phyloP scores from a whole-genome alignment of 164 flowering plant species.

The Pachysandra terminalis region DNA sequence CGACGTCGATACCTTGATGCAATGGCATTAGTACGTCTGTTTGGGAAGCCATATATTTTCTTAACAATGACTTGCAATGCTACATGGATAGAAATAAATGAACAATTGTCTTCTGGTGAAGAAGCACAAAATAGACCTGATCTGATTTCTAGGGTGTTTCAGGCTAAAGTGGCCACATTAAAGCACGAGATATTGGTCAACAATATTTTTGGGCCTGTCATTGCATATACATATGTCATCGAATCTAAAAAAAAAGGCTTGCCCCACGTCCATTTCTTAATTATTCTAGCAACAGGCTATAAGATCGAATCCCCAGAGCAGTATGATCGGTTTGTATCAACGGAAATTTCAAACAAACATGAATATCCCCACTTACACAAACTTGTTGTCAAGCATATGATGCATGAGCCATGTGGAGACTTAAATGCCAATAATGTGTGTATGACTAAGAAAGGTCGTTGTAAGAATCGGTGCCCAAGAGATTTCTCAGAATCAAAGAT shows the following conservation, averaged over 20 bases:
- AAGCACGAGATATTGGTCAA: background rate
- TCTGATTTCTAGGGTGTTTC: background rate
- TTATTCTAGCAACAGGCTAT: background rate
- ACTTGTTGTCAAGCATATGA: conserved; percentile 16
- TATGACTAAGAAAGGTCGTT: conserved; percentile 3
- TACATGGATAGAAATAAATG: conserved; percentile 9
- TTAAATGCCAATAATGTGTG: background rate
- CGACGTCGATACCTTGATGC: background rate
- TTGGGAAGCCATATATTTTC: background rate
- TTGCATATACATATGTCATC: conserved; percentile 5
- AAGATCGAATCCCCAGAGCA: background rate
- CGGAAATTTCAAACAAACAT: conserved; percentile 4
- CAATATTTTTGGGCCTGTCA: background rate
- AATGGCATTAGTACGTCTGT: background rate
- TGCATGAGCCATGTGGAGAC: conserved; percentile 20
- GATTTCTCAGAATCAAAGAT: background rate
- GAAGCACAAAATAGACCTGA: background rate
- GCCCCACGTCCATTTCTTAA: conserved; percentile 6
- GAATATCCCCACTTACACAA: background rate
- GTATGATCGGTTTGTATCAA: conserved; percentile 3
- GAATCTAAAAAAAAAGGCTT: conserved; percentile 5
- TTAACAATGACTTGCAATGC: conserved; percentile 11
- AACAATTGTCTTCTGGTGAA: background rate
- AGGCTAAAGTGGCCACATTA: background rate
- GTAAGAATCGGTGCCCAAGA: conserved; percentile 10